These are phyloP conservation scores for Alternaria sp. DNA, from an alignment of 2,329 filamentous ascomycete genomes.

Conservation along the genomic window DNA sequence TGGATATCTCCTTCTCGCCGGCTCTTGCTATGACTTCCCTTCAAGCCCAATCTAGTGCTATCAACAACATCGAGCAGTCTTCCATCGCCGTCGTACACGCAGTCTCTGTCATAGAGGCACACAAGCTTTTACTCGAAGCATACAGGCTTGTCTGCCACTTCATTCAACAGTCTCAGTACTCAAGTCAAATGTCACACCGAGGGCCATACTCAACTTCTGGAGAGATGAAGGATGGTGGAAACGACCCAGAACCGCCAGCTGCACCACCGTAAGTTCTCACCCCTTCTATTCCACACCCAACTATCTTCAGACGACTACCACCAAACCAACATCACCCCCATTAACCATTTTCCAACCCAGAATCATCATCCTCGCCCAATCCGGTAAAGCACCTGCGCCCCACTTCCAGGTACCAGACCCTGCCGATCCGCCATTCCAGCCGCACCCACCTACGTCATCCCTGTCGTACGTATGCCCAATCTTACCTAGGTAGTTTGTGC, in stretches of 20 bases:
- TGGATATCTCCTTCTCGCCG: background rate
- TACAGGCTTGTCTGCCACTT: conserved; percentile 1
- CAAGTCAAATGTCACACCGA: background rate
- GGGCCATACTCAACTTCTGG: background rate
- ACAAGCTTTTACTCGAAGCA: background rate
- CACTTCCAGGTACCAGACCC: conserved; percentile 29
- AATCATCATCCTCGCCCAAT: conserved; percentile 35
- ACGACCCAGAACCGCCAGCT: conserved; percentile 29
- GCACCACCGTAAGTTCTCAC: conserved; percentile 35
- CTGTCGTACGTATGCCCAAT: conserved; percentile 24
- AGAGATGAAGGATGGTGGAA: background rate
- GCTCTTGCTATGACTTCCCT: background rate
- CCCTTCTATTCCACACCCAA: background rate
- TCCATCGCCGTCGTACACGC: background rate
- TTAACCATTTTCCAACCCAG: conserved; percentile 15
- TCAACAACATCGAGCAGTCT: background rate
- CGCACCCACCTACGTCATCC: conserved; percentile 31
- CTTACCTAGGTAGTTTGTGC: conserved; percentile 8
- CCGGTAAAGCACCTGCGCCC: conserved; percentile 19
- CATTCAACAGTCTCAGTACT: background rate
- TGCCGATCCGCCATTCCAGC: conserved; percentile 18
- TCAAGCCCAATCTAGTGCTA: background rate
- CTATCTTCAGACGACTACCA: background rate
- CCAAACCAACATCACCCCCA: background rate
- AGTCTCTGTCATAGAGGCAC: background rate